phyloP scores from a whole-genome alignment of 1,284 basidiomycete genomes.

The Ceraceosorus guamensis region DNA sequence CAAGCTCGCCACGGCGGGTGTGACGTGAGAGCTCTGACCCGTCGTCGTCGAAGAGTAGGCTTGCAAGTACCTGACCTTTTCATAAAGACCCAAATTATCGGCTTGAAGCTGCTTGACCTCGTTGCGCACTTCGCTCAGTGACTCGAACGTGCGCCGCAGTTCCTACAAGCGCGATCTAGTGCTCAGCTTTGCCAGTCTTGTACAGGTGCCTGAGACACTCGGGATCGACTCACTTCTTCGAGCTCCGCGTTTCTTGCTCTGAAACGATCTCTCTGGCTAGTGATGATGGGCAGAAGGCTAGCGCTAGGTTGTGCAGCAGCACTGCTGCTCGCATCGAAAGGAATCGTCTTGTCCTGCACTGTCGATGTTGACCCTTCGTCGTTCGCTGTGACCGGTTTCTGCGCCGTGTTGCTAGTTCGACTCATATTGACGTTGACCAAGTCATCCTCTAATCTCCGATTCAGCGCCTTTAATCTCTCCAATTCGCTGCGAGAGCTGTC shows the following conservation, averaged over 20 bases:
- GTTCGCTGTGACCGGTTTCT: constrained; percentile 15
- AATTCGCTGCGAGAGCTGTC: constrained; percentile 61
- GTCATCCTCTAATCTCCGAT: constrained; percentile 85
- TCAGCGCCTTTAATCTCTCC: constrained; percentile 67
- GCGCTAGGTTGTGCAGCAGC: constrained; percentile 9
- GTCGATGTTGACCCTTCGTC: constrained; percentile 8
- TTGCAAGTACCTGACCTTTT: constrained; percentile 43
- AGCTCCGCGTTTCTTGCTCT: constrained; percentile 89
- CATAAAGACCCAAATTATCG: constrained; percentile 43
- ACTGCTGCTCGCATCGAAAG: constrained; percentile 2
- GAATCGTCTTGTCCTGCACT: neutral
- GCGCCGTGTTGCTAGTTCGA: constrained; percentile 7
- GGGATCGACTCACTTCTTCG: constrained; percentile 58
- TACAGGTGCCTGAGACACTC: neutral
- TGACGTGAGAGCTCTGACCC: constrained; percentile 51
- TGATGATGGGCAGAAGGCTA: constrained; percentile 62
- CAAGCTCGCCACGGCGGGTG: constrained; percentile 49
- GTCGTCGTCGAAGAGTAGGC: constrained; percentile 13
- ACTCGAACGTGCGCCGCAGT: constrained; percentile 83
- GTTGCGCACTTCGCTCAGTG: constrained; percentile 64
- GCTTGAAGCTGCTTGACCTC: constrained; percentile 38
- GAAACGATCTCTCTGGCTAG: constrained; percentile 90
- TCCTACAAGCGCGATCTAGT: constrained; percentile 51
- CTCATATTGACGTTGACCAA: constrained; percentile 66
- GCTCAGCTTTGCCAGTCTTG: neutral